These are phyloP conservation scores for Microdochium nivale DNA, from an alignment of 2,329 filamentous ascomycete genomes.

Conservation along the genomic window DNA sequence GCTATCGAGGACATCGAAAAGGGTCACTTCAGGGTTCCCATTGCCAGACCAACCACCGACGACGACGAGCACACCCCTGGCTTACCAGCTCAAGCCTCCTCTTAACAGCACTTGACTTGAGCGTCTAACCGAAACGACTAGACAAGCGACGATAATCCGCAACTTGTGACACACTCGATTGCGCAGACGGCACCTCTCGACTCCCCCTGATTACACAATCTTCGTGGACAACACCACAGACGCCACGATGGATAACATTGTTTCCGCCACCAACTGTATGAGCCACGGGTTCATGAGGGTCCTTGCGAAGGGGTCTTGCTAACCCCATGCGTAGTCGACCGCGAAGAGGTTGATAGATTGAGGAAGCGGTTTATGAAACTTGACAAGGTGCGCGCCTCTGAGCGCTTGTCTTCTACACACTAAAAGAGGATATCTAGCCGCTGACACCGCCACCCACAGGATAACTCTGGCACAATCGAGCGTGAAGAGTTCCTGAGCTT, in stretches of 20 bases:
- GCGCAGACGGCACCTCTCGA: background rate
- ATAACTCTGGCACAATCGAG: slow-evolving; percentile 97
- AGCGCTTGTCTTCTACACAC: slow-evolving; percentile 1
- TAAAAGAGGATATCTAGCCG: slow-evolving; percentile 4
- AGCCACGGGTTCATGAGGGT: slow-evolving; percentile 5
- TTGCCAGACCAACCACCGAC: no score
- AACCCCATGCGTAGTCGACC: slow-evolving; percentile 59
- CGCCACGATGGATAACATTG: slow-evolving; percentile 71
- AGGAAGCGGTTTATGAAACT: slow-evolving; percentile 99
- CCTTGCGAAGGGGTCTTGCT: background rate
- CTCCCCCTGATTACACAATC: slow-evolving; percentile 10
- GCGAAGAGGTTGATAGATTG: slow-evolving; percentile 91
- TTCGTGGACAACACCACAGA: slow-evolving; percentile 7
- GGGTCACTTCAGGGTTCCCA: no score
- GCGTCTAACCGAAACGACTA: no score
- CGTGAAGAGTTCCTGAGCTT: slow-evolving; percentile 96
- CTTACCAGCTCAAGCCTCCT: no score
- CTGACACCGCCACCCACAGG: slow-evolving; percentile 41
- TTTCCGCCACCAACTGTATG: slow-evolving; percentile 92
- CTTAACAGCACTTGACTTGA: no score
- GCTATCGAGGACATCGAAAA: no score
- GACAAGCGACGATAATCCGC: no score
- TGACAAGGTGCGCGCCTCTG: slow-evolving; percentile 73
- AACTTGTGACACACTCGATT: no score
- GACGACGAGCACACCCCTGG: no score